phyloP scores from a whole-genome alignment of 768 basidiomycete genomes.

The Pulveroboletus sp. region DNA sequence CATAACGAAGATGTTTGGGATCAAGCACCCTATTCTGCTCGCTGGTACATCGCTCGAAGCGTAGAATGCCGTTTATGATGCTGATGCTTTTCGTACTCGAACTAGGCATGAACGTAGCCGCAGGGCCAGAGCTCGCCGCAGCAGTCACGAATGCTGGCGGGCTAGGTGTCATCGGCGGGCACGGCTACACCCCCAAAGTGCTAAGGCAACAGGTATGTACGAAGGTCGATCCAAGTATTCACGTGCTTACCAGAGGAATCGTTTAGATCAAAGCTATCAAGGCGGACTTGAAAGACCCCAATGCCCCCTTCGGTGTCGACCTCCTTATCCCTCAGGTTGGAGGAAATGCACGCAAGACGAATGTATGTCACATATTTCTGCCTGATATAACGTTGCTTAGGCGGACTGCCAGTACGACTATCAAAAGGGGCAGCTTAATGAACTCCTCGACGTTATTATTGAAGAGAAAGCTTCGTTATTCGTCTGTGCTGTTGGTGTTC shows the following conservation, averaged over 20 bases:
- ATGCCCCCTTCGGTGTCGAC: slow-evolving; percentile 88
- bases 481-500: slow-evolving; percentile 89
- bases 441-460: slow-evolving; percentile 87
- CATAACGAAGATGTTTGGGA: slow-evolving; percentile 85
- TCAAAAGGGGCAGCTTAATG: slow-evolving; percentile 81
- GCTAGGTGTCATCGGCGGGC: slow-evolving; percentile 88
- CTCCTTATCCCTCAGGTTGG: slow-evolving; percentile 86
- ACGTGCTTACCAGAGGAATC: slow-evolving; percentile 6
- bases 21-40: slow-evolving; percentile 84
- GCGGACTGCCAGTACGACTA: slow-evolving; percentile 65
- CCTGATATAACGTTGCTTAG: background rate
- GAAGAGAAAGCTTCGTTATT: slow-evolving; percentile 87
- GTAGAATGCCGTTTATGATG: slow-evolving; percentile 35
- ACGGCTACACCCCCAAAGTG: slow-evolving; percentile 82
- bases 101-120: slow-evolving; percentile 63
- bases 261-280: slow-evolving; percentile 71
- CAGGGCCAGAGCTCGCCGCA: slow-evolving; percentile 83
- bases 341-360: slow-evolving; percentile 86
- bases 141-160: slow-evolving; percentile 95
- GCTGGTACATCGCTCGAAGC: slow-evolving; percentile 48
- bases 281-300: slow-evolving; percentile 66
- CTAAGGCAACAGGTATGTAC: slow-evolving; percentile 69
- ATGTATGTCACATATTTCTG: slow-evolving; percentile 43
- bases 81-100: background rate
- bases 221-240: background rate